Percentiles rank a stretch among this genome's conserved stretches.
phyloP scores from a whole-genome alignment of 257 asterid species.

The Cordia subcordata region DNA sequence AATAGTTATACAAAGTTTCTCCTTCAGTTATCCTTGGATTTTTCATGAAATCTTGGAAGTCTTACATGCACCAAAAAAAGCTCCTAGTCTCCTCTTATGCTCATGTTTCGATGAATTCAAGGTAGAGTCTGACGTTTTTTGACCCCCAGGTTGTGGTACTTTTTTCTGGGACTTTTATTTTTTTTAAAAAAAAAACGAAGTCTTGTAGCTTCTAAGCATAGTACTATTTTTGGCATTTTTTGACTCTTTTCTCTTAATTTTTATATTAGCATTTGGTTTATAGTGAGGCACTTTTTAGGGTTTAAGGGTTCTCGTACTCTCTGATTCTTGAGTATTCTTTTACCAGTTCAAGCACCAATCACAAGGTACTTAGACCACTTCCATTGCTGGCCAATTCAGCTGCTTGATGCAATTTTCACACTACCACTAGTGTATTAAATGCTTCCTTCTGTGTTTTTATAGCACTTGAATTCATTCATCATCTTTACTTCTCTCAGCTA shows the following conservation, averaged over 20 bases:
- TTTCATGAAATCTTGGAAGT: constrained; percentile 9
- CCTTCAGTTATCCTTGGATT: too few relatives aligned
- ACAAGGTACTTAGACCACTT: constrained; percentile 14
- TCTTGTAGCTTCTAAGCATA: background rate
- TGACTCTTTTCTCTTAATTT: constrained; percentile 6
- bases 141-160: background rate
- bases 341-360: constrained; percentile 10
- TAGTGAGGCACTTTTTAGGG: constrained; percentile 32
- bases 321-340: background rate
- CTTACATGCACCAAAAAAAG: constrained; percentile 8
- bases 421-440: too few relatives aligned
- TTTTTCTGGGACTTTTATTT: constrained; percentile 6
- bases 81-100: constrained; percentile 8
- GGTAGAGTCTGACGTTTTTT: constrained; percentile 8
- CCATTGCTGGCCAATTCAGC: constrained; percentile 15
- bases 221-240: constrained; percentile 23
- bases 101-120: constrained; percentile 21
- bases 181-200: too few relatives aligned
- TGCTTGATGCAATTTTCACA: too few relatives aligned
- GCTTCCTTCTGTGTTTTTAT: too few relatives aligned
- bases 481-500: too few relatives aligned
- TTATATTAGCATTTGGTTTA: constrained; percentile 12
- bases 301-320: constrained; percentile 38
- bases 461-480: too few relatives aligned
- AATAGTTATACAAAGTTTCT: too few relatives aligned